Base-by-base conservation (phyloP, 2,329 filamentous ascomycete genomes). In the Bipolaris cookei region DNA sequence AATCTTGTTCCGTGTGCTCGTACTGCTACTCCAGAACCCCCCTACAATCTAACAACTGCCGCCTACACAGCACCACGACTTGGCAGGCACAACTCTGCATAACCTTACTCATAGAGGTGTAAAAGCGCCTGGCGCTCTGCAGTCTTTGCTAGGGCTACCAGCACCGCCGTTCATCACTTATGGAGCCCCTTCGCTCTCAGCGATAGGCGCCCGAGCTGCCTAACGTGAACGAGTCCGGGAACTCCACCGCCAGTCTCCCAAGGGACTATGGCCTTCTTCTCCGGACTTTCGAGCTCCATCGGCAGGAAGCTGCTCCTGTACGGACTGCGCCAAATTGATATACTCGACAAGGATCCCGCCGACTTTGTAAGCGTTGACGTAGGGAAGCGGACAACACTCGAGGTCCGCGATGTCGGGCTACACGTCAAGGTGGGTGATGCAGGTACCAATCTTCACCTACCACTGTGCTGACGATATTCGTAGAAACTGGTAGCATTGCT, bases 221-320 rank as follows among this genome's bases (percentile, higher is more conserved):
- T 61, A 55, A 63, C 58, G 52, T 51, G 58, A 59, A 42, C 54
- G 34, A 35, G 42, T 44, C 46, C 28, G 23, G 46, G 51, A 49
- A 38, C 51, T 55, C 21, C 57, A 58, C 47, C 59, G 54, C 59
- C 56, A 56, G 32, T 54, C 30, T 37, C 51, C 35, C 59, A 54
- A 59, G 38, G 28, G 53, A 72, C 66, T 76, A 92, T 93, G 90
- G 87, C 88, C 51, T 76, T 76, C 63, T 69, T 88, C 84, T 68
- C 70, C 21, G 66, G 91, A 74, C 85, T 95, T 70, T 88, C 92
- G 62, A 90, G 86, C 66, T 91, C 82, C 66, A 81, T 96, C 82
- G 91, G 93, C 79, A 96, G 95, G 84, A 88, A 90, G 76, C 84
- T 98, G 69, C 84, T 98, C 64, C 89, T 91, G 66, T 97, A 95